Conservation (phyloP, 2,329 filamentous ascomycete genomes). For the Celoporthe dispersa region DNA sequence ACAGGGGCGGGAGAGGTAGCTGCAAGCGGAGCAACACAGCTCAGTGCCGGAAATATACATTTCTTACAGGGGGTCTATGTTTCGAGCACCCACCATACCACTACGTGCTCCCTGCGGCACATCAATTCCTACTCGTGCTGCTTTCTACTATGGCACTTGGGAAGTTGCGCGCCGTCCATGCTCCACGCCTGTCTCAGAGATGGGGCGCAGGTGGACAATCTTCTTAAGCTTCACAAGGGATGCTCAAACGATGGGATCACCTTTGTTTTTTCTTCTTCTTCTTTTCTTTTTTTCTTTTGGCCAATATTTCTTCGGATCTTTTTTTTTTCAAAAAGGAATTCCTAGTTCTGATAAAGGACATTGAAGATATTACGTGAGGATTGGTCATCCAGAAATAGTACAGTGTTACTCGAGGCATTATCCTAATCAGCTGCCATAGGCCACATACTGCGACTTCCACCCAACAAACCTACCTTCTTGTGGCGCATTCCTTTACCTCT, state of each 20-base stretch:
- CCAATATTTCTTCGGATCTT: no score
- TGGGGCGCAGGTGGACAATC: neutral
- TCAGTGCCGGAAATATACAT: slow-evolving; percentile 5
- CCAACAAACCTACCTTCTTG: slow-evolving; percentile 7
- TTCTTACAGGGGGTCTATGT: neutral
- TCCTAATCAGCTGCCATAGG: neutral
- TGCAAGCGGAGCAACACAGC: neutral
- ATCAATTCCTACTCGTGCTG: neutral
- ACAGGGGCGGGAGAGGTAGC: slow-evolving; percentile 7
- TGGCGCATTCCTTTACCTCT: neutral
- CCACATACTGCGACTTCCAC: neutral
- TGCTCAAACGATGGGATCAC: neutral
- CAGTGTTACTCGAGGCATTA: neutral
- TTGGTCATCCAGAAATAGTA: neutral
- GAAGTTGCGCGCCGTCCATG: neutral
- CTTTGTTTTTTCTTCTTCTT: neutral
- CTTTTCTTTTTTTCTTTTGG: neutral
- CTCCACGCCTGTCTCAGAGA: slow-evolving; percentile 10
- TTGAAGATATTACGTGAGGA: neutral
- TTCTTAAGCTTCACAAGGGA: neutral
- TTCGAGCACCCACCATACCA: neutral
- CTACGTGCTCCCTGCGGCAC: neutral
- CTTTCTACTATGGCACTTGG: neutral
- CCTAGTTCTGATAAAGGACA: neutral
- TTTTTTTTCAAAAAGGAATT: no score